Base-by-base conservation (phyloP, 345 rosid genomes). In the Murraya paniculata region DNA sequence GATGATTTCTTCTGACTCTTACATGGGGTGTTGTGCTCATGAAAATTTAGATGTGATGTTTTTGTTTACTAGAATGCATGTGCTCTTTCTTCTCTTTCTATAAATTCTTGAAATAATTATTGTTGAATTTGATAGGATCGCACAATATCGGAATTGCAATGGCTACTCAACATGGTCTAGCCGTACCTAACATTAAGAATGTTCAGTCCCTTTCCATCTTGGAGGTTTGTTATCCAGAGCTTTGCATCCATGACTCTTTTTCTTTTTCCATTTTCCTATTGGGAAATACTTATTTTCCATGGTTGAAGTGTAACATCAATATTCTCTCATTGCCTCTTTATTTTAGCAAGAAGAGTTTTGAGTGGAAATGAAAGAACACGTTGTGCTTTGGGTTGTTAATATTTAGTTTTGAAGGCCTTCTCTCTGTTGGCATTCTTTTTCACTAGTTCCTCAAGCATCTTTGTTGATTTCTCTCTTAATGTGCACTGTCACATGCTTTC, bases 81-180 rank as follows among this genome's bases (percentile, higher is more conserved):
- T 64, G 21, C 68, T 33, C 68, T 33, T 64, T 64, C 73, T 72
- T 50, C 69, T 64, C 24, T 25, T 35, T 27, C n/a, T 66, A 45
- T 5, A 13, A 36, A n/a, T 73, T 48, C 4, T 79, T 55, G 39
- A 0, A 22, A 68, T 62, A 36, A 74, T 62, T 67, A 2, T 76
- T 61, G 31, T 57, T 79, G 73, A 59, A 71, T 78, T 5, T 72
- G 67, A 19, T 77, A 95, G 98, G 97, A 64, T 92, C 96, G 38
- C 99, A 93, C 82, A 92, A 95, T 73, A 90, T 95, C 74, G 99
- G 99, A 78, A 87, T 95, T 79, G 99, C 99, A 55, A 95, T 95
- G 96, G 97, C 96, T 84, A 93, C 97, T 75, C 91, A 94, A 39
- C 74, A 80, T 59, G 99, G 99, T 13, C 90, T 95, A 9, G 98